Conservation (phyloP, 2,329 filamentous ascomycete genomes). For the Fusarium phyllophilum region DNA sequence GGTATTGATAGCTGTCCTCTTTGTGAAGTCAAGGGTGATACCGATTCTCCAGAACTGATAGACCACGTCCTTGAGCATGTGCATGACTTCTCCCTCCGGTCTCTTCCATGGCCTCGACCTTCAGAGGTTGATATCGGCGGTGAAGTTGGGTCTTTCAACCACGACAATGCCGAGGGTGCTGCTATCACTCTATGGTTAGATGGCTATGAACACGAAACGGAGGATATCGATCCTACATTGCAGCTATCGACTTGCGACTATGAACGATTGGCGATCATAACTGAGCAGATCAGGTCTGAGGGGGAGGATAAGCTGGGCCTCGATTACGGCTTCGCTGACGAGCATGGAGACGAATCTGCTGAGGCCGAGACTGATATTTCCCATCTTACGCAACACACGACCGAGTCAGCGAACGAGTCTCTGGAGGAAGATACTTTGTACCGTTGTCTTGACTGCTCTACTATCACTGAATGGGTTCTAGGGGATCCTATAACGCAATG, state of each 20-base stretch:
- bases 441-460: too few relatives aligned
- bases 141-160: background rate
- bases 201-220: fast-evolving
- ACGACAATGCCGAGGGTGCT: fast-evolving
- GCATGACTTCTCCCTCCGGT: background rate
- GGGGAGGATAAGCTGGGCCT: fast-evolving
- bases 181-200: background rate
- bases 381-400: fast-evolving
- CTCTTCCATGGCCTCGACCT: background rate
- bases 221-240: fast-evolving
- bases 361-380: background rate
- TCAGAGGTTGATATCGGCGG: background rate
- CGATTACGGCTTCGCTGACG: background rate
- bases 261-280: fast-evolving
- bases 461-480: too few relatives aligned
- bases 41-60: background rate
- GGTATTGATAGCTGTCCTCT: background rate
- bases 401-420: too few relatives aligned
- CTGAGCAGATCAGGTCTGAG: fast-evolving
- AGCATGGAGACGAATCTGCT: background rate
- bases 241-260: fast-evolving
- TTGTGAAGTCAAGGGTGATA: fast-evolving
- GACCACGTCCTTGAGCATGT: background rate
- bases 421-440: too few relatives aligned
- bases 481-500: too few relatives aligned